These are phyloP conservation scores for Capsella bursapastoris DNA, from an alignment of 345 rosid genomes.

Conservation along the genomic window DNA sequence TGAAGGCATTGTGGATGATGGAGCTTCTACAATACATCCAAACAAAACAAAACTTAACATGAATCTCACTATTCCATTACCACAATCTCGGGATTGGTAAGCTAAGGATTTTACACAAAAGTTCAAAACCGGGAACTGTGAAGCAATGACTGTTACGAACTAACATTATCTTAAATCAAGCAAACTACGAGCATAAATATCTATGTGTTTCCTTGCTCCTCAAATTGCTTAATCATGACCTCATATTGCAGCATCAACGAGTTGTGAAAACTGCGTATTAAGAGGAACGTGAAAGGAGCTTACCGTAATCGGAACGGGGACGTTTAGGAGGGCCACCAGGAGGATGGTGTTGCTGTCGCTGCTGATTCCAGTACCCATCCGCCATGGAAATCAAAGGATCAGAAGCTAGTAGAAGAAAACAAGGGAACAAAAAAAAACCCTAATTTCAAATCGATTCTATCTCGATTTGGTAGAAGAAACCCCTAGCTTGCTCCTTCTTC, in stretches of 20 bases:
- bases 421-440: conserved; percentile 9
- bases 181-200: background rate
- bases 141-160: background rate
- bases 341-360: conserved; percentile 47
- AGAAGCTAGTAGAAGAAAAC: background rate
- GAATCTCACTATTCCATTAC: no score
- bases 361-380: conserved; percentile 81
- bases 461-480: background rate
- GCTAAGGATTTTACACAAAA: background rate
- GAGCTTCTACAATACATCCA: conserved; percentile 45
- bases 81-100: background rate
- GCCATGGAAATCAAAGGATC: conserved; percentile 52
- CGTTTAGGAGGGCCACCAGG: conserved; percentile 62
- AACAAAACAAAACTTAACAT: no score
- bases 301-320: conserved; percentile 69
- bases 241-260: no score
- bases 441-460: conserved; percentile 24
- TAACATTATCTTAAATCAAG: conserved; percentile 1
- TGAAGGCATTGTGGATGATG: conserved; percentile 38
- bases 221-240: no score
- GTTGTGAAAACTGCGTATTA: no score
- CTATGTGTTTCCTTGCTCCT: background rate
- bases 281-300: background rate
- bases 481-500: conserved; percentile 24
- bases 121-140: background rate